These are phyloP conservation scores for Penicillium hordei DNA, from an alignment of 2,329 filamentous ascomycete species.

Conservation along the genomic window DNA sequence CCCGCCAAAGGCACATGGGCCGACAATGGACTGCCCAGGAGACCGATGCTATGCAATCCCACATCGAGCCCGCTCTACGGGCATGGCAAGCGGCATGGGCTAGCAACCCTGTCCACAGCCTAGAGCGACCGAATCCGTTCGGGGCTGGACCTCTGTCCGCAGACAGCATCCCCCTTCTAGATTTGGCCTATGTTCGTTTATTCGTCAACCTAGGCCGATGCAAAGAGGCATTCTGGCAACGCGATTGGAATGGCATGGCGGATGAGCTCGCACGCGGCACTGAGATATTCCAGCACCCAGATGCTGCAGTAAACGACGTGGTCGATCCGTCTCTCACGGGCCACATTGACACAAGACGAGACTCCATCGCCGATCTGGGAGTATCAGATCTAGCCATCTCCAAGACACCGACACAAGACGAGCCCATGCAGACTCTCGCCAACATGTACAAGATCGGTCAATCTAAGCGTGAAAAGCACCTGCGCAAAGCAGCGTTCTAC, in stretches of 20 bases:
- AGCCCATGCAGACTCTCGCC: constrained; percentile 31
- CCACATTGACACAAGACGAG: constrained; percentile 28
- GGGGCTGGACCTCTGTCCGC: constrained; percentile 79
- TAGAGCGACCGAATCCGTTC: constrained; percentile 81
- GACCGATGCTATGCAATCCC: constrained; percentile 91
- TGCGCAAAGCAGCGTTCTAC: constrained; percentile 93
- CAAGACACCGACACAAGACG: constrained; percentile 38
- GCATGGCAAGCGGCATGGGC: constrained; percentile 95
- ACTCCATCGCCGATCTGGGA: constrained; percentile 39
- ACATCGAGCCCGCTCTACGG: constrained; percentile 89
- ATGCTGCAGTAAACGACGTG: constrained; percentile 40
- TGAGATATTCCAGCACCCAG: constrained; percentile 72
- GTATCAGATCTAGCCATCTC: constrained; percentile 39
- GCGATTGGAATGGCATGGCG: constrained; percentile 89
- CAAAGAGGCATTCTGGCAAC: constrained; percentile 91
- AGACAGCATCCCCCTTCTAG: constrained; percentile 85
- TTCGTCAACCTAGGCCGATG: constrained; percentile 91
- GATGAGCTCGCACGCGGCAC: constrained; percentile 78
- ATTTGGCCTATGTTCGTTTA: constrained; percentile 86
- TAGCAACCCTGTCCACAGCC: constrained; percentile 77
- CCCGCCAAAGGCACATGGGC: constrained; percentile 82
- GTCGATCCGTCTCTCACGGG: constrained; percentile 32
- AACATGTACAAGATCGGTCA: constrained; percentile 37
- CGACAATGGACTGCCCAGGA: constrained; percentile 88
- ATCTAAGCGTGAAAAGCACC: constrained; percentile 77